A percentile compares a stretch with the other conserved stretches of the same genome.
Evolutionary conservation across 495 filamentous ascomycete genomes (phyloP).

Genomic region (Acidiella bohemica): DNA sequence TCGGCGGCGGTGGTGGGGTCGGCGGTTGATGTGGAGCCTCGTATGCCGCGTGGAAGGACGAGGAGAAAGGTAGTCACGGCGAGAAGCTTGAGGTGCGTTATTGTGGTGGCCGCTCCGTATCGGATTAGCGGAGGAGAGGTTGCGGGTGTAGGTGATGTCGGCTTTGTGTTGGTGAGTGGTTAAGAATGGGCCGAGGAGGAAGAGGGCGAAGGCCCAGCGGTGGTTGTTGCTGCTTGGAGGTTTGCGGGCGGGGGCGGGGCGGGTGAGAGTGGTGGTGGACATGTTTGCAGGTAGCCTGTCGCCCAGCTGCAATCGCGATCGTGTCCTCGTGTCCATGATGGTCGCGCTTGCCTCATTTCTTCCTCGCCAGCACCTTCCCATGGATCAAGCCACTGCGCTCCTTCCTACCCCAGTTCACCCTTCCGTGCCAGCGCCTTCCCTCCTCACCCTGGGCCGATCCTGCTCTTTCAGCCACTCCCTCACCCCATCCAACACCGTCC

Average conservation of each 20-base stretch:
- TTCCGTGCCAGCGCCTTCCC: neutral
- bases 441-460: neutral
- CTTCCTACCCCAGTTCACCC: neutral
- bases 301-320: too few relatives aligned
- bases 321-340: too few relatives aligned
- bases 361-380: neutral
- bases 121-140: too few relatives aligned
- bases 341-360: too few relatives aligned
- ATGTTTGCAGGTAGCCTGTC: neutral
- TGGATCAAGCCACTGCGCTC: neutral
- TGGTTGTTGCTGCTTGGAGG: neutral
- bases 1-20: too few relatives aligned
- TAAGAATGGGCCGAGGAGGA: too few relatives aligned
- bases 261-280: neutral
- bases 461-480: slow-evolving; percentile 8
- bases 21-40: too few relatives aligned
- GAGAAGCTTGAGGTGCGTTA: neutral
- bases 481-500: slow-evolving; percentile 15
- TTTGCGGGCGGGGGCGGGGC: neutral
- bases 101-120: neutral
- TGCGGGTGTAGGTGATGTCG: too few relatives aligned
- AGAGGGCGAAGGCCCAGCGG: neutral
- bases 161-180: too few relatives aligned
- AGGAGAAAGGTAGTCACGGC: neutral
- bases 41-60: neutral